Evolutionary conservation across 345 rosid genomes (phyloP), one percentile per base, ranked within the genome.

Genomic region (Aethionema arabicum): DNA sequence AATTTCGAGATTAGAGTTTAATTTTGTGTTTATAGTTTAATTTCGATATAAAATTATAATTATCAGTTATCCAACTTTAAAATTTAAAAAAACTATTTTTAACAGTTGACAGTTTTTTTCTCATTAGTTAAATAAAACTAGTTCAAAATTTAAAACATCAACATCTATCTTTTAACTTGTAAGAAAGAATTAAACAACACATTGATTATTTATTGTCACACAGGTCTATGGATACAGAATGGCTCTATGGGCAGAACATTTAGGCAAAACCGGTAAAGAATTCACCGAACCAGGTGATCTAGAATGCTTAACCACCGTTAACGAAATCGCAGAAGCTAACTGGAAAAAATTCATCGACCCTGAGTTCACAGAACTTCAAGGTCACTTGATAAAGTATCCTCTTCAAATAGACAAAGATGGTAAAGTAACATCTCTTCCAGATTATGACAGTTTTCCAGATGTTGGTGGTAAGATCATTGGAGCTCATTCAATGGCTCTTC

Each of bases 201-300:
- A 13, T 30, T 39, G 16, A 43, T 41, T 42, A 4, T 7, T 8
- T 37, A 12, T 67, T 2, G 29, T 21, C 57, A 44, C 40, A 45
- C 84, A 93, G 99, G 72, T 93, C 7, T 84, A 84, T 46, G 97
- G 99, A 40, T 90, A 84, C 78, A 84, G 97, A 78, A 85, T 78
- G 95, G 85, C 99, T 3, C 75, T 93, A 45, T 93, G 99, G 97
- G 82, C 80, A 8, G 99, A 93, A 82, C 99, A 93, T 74, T 82
- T 93, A 36, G 95, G 89, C 47, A 35, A 11, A 61, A 39, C 72
- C 8, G 74, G 76, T n/a, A 67, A 45, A 11, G 46, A 63, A 33
- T 85, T 80, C 42, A 2, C 39, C 69, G 80, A 84, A 54, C 83
- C 99, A 4, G 77, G 73, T 60, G 79, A 72, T 72, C 63, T 79